Base-by-base conservation (phyloP, 148 eudicot genomes). In the Chenopodium album region DNA sequence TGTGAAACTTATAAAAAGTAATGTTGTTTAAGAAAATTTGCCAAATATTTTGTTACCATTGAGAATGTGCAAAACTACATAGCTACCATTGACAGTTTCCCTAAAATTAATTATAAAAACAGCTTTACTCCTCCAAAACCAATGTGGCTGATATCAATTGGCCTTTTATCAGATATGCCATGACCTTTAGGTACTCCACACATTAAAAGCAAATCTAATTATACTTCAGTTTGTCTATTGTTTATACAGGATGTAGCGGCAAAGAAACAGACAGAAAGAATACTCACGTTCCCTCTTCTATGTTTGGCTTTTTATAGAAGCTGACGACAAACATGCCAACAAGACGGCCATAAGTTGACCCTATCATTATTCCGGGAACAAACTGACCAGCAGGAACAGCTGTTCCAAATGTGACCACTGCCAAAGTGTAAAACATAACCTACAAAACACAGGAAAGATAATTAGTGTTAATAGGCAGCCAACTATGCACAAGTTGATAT, bases 331-430 rank as follows among this genome's bases (percentile, higher is more conserved):
- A 95, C 97, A 90, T 93, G 89, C 99, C 99, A 81, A 95, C 99
- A 86, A 95, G 96, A 66, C 99, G 99, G 26, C 99, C 99, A 83
- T 93, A 95, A 37, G 99, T 95, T 81, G 99, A 95, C 77, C 99
- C 99, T 80, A 95, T 95, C 99, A 95, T 92, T 77, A 95, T 95
- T 71, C 99, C 99, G 75, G 99, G 99, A 80, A 95, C 97, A 90
- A 95, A 95, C 83, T 95, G 99, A 62, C 99, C 99, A 83, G 98
- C 99, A 32, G 99, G 99, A 75, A 95, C 99, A 85, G 99, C 94
- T 80, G 99, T 93, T 71, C 99, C 99, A 88, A 92, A 95, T 20
- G 99, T 95, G 75, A 95, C 90, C 81, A 95, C 99, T 75, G 99
- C 98, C 85, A 95, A 86, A 76, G 90, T 71, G 82, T 93, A 95